Base-by-base conservation (phyloP, 306 rosid species). In the Vigna reflexopilosa region DNA sequence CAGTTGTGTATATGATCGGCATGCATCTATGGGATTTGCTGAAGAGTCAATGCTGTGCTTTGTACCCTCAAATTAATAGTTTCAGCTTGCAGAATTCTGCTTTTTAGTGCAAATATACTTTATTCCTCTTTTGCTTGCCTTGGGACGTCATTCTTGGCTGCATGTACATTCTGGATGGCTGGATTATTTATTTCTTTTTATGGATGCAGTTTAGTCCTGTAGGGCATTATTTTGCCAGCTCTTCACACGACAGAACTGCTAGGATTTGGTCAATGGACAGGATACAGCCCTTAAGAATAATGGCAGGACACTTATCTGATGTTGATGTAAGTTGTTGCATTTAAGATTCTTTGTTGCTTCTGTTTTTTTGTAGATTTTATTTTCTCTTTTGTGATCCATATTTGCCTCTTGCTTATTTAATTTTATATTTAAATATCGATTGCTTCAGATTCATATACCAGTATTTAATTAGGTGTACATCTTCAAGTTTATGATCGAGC, bases 231-330 rank as follows among this genome's bases (percentile, higher is more conserved):
- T 95, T 95, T 88, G 99, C 96, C 77, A 95, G 99, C 77, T 87
- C 90, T 66, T 95, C 99, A 50, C 99, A 95, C 47, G 99, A 95
- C 86, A 90, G 98, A 85, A 95, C 99, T 34, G 99, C 99, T 81
- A 87, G 98, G 83, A 85, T 95, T 71, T 95, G 99, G 99, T 88
- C 96, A 38, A 87, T 90, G 96, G 98, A 95, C 87, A 88, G 96
- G 89, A 86, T 93, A 82, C 98, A 90, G 69, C 99, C 98, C 61
- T 80, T 95, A 66, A 83, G 99, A 81, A 91, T 95, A 87, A 89
- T 95, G 96, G 98, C 98, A 3, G 98, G 99, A 69, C 99, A 93
- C 85, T 87, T 96, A 80, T 96, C 98, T 45, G 99, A 96, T 73
- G 99, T 93, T 82, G 99, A 96, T 86, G 99, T 93, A 71, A 87